phyloP scores from a whole-genome alignment of 2,329 filamentous ascomycete genomes.

The Alternaria solani region DNA sequence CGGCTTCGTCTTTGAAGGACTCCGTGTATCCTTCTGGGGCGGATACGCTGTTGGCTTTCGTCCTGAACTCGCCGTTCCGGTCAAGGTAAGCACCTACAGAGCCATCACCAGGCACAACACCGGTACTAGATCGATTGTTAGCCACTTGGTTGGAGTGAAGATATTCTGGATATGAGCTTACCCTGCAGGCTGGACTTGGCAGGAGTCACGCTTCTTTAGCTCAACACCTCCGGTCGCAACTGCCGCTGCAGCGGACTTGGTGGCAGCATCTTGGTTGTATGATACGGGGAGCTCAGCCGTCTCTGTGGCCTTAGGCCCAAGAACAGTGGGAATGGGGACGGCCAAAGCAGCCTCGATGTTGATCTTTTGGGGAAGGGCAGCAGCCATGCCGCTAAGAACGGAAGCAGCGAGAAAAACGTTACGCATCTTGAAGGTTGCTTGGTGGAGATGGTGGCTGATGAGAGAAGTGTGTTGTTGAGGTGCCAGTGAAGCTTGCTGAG shows the following conservation, averaged over 20 bases:
- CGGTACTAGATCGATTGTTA: constrained; percentile 2
- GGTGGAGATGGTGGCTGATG: constrained; percentile 15
- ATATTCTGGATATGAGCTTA: constrained; percentile 8
- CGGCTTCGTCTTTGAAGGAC: constrained; percentile 27
- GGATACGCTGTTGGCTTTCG: constrained; percentile 13
- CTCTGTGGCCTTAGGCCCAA: constrained; percentile 37
- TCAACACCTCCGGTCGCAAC: constrained; percentile 18
- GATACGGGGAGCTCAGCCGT: neutral
- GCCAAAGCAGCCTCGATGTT: constrained; percentile 49
- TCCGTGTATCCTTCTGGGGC: constrained; percentile 28
- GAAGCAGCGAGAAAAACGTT: constrained; percentile 28
- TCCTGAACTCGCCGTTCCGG: constrained; percentile 12
- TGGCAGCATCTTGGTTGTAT: constrained; percentile 7
- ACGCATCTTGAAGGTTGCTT: constrained; percentile 32
- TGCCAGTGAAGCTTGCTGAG: constrained; percentile 12
- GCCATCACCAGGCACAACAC: neutral
- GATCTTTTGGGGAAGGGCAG: constrained; percentile 41
- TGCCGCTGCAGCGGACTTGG: constrained; percentile 19
- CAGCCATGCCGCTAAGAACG: constrained; percentile 22
- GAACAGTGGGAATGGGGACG: constrained; percentile 38
- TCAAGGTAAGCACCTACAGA: constrained; percentile 21
- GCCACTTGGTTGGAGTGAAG: neutral
- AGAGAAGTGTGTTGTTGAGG: constrained; percentile 6
- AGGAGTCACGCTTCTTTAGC: constrained; percentile 23
- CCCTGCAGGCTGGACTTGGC: constrained; percentile 24